phyloP scores from a whole-genome alignment of 805 yeast species.

The Candida tallmaniae region DNA sequence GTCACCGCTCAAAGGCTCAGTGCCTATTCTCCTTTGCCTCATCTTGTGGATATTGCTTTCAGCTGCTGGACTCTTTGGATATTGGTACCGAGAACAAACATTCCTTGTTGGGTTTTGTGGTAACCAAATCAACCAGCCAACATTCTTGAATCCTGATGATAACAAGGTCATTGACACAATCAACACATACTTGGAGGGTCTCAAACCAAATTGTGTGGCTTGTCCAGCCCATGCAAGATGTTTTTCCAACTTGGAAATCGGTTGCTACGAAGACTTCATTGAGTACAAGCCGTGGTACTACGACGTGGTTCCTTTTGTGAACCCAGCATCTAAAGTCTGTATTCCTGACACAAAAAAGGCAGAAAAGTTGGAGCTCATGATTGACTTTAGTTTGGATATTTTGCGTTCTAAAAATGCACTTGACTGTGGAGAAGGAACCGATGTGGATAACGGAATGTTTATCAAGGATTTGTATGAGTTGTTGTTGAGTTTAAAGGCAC shows the following conservation, averaged over 20 bases:
- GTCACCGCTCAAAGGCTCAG: too few relatives aligned
- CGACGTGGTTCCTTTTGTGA: slow-evolving; percentile 54
- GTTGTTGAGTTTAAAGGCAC: slow-evolving; percentile 43
- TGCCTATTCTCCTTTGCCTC: slow-evolving; percentile 7
- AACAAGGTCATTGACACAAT: slow-evolving; percentile 26
- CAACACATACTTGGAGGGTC: slow-evolving; percentile 43
- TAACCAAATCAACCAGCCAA: slow-evolving; percentile 44
- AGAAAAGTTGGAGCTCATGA: slow-evolving; percentile 60
- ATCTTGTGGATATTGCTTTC: slow-evolving; percentile 31
- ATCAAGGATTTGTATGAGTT: slow-evolving; percentile 49
- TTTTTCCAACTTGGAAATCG: slow-evolving; percentile 51
- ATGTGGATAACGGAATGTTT: slow-evolving; percentile 50
- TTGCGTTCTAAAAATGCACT: slow-evolving; percentile 67
- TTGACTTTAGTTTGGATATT: slow-evolving; percentile 60
- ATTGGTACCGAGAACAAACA: slow-evolving; percentile 65
- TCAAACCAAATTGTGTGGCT: slow-evolving; percentile 61
- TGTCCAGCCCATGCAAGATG: slow-evolving; percentile 86
- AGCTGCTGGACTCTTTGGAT: slow-evolving; percentile 34
- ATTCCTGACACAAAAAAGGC: slow-evolving; percentile 69
- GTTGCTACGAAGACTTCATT: slow-evolving; percentile 67
- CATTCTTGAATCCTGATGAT: slow-evolving; percentile 27
- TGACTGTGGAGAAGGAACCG: slow-evolving; percentile 48
- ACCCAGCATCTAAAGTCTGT: slow-evolving; percentile 52
- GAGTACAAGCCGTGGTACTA: slow-evolving; percentile 50
- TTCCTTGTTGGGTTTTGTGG: slow-evolving; percentile 74